These are phyloP conservation scores for Pichiaceae sp. DNA, from an alignment of 1,139 yeast species.

Conservation along the genomic window DNA sequence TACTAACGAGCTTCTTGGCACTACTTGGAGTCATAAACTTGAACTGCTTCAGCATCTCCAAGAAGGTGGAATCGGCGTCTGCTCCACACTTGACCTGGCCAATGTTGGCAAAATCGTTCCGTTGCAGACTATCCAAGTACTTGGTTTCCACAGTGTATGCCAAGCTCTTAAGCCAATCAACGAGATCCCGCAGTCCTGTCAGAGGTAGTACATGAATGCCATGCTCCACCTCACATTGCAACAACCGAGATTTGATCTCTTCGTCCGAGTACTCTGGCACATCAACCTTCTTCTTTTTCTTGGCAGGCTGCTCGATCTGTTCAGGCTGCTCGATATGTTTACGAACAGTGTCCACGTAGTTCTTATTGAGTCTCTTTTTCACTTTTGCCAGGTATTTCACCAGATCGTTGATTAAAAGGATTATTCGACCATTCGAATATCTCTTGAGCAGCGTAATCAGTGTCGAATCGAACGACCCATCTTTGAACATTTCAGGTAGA, in stretches of 20 bases:
- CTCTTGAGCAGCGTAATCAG: conserved; percentile 17
- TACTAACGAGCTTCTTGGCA: conserved; percentile 23
- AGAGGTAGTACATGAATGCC: conserved; percentile 41
- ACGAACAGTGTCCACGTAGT: conserved; percentile 26
- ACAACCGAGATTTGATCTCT: conserved; percentile 23
- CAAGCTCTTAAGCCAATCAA: conserved; percentile 47
- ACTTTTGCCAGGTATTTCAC: conserved; percentile 37
- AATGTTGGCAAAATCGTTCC: conserved; percentile 48
- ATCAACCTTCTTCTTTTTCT: conserved; percentile 1
- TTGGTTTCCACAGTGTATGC: conserved; percentile 47
- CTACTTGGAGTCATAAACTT: conserved; percentile 42
- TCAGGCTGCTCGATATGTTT: conserved; percentile 5
- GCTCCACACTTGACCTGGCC: conserved; percentile 48
- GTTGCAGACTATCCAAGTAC: conserved; percentile 45
- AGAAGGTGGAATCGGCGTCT: conserved; percentile 35
- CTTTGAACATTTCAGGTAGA: conserved; percentile 30
- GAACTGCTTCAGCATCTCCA: conserved; percentile 45
- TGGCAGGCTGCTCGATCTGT: not conserved
- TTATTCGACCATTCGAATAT: conserved; percentile 22
- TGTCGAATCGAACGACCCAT: conserved; percentile 19
- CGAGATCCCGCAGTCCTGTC: conserved; percentile 37
- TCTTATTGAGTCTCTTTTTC: conserved; percentile 35
- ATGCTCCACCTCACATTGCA: conserved; percentile 32
- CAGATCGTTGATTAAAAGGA: conserved; percentile 43
- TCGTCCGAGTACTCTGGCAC: conserved; percentile 11